Evolutionary conservation across 2,329 filamentous ascomycete genomes (phyloP), one percentile per base, ranked within the genome.

Genomic region (Cladosporium cucumerinum): DNA sequence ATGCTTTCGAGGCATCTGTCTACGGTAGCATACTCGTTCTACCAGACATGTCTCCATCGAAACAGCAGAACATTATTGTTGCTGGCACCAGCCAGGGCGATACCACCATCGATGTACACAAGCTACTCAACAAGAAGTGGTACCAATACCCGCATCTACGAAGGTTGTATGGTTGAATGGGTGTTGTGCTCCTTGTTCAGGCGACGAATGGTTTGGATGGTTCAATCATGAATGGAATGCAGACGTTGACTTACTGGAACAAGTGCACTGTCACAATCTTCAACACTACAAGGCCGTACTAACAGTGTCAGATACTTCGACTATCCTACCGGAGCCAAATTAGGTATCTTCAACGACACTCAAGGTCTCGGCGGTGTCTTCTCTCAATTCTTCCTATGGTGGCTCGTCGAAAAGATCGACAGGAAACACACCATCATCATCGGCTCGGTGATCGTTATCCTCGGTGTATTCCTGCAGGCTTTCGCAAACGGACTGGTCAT

Each of bases 141-240:
- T 71, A 69, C 54, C 64, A 67, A 23, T 69, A 70, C 21, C 55
- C 59, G 1, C 69, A 70, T 28, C 63, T 71, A n/a, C 61, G 70
- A 32, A 67, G 59, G 51, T 64, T 69, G 7, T 71, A 71, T 57
- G 62, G 66, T 25, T 66, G 67, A 48, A 66, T 71, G 66, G 67
- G 65, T 26, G 67, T 69, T 55, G 64, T 71, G 6, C 61, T 71
- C 5, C 60, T 71, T 23, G 63, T 70, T 2, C 66, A 67, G 10
- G 66, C 66, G n/a, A 82, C 81, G 1, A 80, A 78, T 57, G 80
- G 80, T 1, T 82, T 81, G 46, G 79, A 82, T 66, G 79, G 79
- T 4, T 78, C 76, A 12, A 79, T 83, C 75, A 80, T 82, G 77
- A 82, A 82, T 65, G 77, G 76, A 0, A 67, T 83, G 1, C 80